These are phyloP conservation scores for Ziziphus jujuba DNA, from an alignment of 306 rosid species.

Conservation along the genomic window DNA sequence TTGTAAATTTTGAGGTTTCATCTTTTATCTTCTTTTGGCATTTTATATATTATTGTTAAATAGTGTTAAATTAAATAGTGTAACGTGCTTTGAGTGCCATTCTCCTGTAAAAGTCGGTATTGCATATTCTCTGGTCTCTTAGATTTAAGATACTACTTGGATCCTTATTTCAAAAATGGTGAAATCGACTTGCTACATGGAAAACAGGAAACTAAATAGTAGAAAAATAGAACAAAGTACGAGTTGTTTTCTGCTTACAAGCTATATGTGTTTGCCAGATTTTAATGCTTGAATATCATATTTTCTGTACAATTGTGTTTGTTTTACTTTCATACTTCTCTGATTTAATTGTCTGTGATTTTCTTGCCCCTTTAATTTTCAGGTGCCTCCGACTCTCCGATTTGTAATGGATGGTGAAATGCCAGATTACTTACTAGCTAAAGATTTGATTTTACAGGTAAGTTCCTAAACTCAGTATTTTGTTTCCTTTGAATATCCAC, in stretches of 20 bases:
- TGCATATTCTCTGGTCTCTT: neutral
- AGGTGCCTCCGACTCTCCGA: constrained; percentile 93
- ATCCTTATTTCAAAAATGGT: neutral
- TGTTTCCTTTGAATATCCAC: neutral
- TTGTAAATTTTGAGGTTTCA: constrained; percentile 7
- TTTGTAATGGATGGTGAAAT: constrained; percentile 91
- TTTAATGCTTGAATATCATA: neutral
- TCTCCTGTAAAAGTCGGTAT: neutral
- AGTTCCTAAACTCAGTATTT: constrained; percentile 21
- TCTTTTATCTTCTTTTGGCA: neutral
- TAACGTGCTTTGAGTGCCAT: neutral
- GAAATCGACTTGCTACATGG: neutral
- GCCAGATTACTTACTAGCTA: constrained; percentile 91
- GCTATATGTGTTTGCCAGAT: constrained; percentile 3
- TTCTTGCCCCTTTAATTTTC: constrained; percentile 11
- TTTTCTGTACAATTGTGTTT: neutral
- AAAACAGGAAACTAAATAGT: neutral
- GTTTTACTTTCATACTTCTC: neutral
- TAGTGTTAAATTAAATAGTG: neutral
- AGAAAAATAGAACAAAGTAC: neutral
- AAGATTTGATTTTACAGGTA: constrained; percentile 93
- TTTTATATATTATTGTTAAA: neutral
- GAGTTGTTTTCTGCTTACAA: neutral
- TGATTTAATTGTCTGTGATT: neutral
- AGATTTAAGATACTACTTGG: neutral